Evolutionary conservation across 306 rosid genomes (phyloP), one percentile per base, ranked within the genome.

Genomic region (Vigna angularis): DNA sequence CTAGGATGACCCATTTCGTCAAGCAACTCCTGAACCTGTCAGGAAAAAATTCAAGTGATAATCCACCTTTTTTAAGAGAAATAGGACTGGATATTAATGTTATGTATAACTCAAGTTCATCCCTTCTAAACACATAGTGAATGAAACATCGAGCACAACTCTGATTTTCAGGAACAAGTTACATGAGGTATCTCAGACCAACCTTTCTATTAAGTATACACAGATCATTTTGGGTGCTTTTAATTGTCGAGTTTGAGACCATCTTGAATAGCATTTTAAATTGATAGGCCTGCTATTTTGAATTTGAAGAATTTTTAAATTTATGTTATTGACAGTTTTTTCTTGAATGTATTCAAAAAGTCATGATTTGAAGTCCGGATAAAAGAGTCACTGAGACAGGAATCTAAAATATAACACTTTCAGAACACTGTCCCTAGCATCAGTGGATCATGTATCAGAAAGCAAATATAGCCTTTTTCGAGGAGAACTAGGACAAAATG

Each of bases 21-120:
- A 85, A 95, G 81, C 85, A 89, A 89, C 76, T 95, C 99, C 79
- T 95, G 97, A 86, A 93, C 99, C 98, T 95, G 79, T 32, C 22
- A 62, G 72, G 63, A 75, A 79, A 20, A 71, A 81, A 45, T 15
- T 30, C 2, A 61, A 20, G 57, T 9, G 70, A 49, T 20, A 17
- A 53, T 48, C 30, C 72, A 67, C 24, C 30, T 71, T 73, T 78
- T 65, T 30, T 40, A 24, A 55, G 72, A 85, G 51, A 61, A 45
- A 64, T 50, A 17, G 30, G 42, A 22, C 42, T 15, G 72, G 18
- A 64, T 38, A 59, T 78, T 53, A 50, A 57, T 38, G 53, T 40
- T 58, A 65, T 32, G 16, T 32, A 50, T 42, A 51, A 30, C 57
- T 61, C 7, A n/a, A 78, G 20, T 34, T 32, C 42, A 70, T 40